Conservation (phyloP, 1,139 yeast genomes). For the Candida albicans region DNA sequence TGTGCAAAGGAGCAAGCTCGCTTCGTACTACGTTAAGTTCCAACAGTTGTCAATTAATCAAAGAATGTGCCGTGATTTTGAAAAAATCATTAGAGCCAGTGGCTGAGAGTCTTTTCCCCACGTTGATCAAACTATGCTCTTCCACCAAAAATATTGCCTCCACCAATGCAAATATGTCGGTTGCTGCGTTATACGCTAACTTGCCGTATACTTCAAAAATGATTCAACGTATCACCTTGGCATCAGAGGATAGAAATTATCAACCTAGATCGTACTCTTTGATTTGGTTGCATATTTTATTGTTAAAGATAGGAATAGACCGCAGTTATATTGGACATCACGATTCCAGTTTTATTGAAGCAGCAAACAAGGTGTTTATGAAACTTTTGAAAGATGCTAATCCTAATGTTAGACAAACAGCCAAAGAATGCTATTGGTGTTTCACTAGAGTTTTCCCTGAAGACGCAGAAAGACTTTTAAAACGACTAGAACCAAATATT, state of each 20-base stretch:
- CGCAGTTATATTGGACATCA: conserved; percentile 35
- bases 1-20: conserved; percentile 68
- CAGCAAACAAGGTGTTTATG: conserved; percentile 51
- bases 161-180: conserved; percentile 66
- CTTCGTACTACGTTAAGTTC: conserved; percentile 81
- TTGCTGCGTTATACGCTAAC: conserved; percentile 60
- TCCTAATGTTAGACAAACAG: conserved; percentile 74
- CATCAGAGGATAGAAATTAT: conserved; percentile 66
- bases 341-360: conserved; percentile 42
- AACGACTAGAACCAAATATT: conserved; percentile 38
- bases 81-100: conserved; percentile 55
- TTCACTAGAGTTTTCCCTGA: conserved; percentile 49
- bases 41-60: conserved; percentile 75
- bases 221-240: conserved; percentile 50
- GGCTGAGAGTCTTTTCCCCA: conserved; percentile 59
- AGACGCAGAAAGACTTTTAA: conserved; percentile 55
- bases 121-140: conserved; percentile 63
- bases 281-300: conserved; percentile 64
- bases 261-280: conserved; percentile 72
- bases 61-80: conserved; percentile 61
- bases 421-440: conserved; percentile 76
- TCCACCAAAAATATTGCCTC: conserved; percentile 82
- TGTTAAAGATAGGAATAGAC: conserved; percentile 41
- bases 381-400: conserved; percentile 78
- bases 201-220: conserved; percentile 55